Conservation (phyloP, 2,329 filamentous ascomycete genomes). For the Cordyceps farinosa region DNA sequence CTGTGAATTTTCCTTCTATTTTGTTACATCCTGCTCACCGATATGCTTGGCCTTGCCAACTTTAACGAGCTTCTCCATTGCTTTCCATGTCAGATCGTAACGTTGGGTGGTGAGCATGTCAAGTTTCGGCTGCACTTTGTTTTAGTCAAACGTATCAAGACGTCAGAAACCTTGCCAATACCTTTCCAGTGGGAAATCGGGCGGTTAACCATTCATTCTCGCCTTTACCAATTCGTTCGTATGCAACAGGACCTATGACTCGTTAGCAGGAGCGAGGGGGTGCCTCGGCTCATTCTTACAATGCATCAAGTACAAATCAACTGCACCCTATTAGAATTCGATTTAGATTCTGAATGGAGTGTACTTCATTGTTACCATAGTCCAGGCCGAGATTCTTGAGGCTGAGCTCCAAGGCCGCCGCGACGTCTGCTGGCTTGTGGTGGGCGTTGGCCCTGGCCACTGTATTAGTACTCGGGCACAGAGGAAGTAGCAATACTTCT, state of each 20-base stretch:
- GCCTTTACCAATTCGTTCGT: constrained; percentile 7
- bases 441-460: constrained; percentile 1
- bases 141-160: not conserved
- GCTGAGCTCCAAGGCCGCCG: constrained; percentile 11
- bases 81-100: constrained; percentile 7
- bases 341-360: not conserved
- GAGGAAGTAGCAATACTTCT: not conserved
- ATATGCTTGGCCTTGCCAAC: constrained; percentile 11
- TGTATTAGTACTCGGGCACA: not conserved
- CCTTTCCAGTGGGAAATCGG: not conserved
- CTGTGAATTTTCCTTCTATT: not conserved
- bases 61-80: constrained; percentile 12
- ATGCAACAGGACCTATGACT: constrained; percentile 5
- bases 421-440: constrained; percentile 8
- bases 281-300: not conserved
- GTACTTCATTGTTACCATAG: not conserved
- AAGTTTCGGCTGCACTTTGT: not conserved
- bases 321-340: not conserved
- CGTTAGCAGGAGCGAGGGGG: not conserved
- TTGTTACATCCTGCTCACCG: not conserved
- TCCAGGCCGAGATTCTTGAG: constrained; percentile 9
- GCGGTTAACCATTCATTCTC: not conserved
- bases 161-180: not conserved
- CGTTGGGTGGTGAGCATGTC: not conserved
- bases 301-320: constrained; percentile 16